Base-by-base conservation (phyloP, 1,284 basidiomycete genomes). In the Cutaneotrichosporon dermatis region DNA sequence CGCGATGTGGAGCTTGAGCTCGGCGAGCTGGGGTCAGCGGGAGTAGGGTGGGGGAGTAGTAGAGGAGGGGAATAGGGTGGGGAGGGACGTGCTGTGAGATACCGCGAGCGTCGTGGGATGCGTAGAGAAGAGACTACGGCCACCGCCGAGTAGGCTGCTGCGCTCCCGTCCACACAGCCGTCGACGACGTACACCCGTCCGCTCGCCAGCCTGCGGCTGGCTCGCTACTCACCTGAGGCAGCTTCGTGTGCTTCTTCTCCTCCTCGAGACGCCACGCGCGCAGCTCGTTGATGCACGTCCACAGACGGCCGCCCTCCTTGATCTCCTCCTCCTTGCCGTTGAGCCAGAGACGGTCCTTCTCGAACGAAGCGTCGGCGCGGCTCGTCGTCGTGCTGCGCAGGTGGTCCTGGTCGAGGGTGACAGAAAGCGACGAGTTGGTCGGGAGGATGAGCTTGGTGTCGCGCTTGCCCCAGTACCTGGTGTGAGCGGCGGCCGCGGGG, bases 391-490 rank as follows among this genome's bases (percentile, higher is more conserved):
- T 95, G 1, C 92, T 92, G 59, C 92, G 84, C 33, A 99, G 84
- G 71, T 99, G 90, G 79, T 97, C 92, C 79, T 99, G 96, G 74
- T 90, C 90, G 60, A 99, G 87, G 3, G 96, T 99, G 52, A 99
- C 91, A 2, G 93, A 97, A 36, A 99, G 86, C 25, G 95, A 98
- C 6, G 92, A 92, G 80, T 99, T 99, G 67, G 94, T 98, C 36
- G 95, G 95, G 57, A 99, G 83, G 74, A 98, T 97, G 66, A 99
- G 86, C 68, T 87, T 85, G 8, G 92, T 94, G 79, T 98, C 89
- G 66, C 94, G 88, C 81, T 99, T 99, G 67, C 95, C 95, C 95
- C 95, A 99, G 82, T 94, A 95, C 76, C 92, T 93, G 58, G 58
- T n/a, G 64, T 63, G 51, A 66, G 67, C 51, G 12, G 9, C 33